Percentiles rank a stretch among this genome's conserved stretches.
Evolutionary conservation across 2,329 filamentous ascomycete species (phyloP).

Genomic region (Pleomassaria siparia): DNA sequence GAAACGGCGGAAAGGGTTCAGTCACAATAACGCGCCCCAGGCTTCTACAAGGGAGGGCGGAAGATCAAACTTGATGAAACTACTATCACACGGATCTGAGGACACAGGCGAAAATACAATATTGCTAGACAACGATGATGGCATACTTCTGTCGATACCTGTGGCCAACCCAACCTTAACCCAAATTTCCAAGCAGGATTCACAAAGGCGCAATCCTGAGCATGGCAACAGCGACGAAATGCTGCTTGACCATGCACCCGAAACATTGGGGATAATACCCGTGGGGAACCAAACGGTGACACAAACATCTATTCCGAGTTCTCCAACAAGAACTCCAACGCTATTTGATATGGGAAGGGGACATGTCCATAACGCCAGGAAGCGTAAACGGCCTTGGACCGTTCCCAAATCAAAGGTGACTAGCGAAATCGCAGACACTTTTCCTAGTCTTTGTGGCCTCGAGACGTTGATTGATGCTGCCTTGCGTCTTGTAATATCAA

Average conservation of each 20-base stretch:
- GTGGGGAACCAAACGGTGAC: not conserved
- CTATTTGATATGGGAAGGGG: not conserved
- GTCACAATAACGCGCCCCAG: not conserved
- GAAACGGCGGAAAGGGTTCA: not conserved
- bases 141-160: too few species aligned
- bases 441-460: constrained; percentile 2
- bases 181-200: too few species aligned
- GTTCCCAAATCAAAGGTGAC: not conserved
- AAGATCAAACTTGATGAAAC: not conserved
- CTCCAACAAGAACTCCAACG: not conserved
- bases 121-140: not conserved
- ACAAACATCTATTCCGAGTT: not conserved
- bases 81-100: not conserved
- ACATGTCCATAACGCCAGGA: not conserved
- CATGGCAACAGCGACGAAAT: too few species aligned
- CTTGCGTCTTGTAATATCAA: constrained; percentile 39
- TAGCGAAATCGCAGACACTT: not conserved
- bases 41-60: not conserved
- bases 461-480: constrained; percentile 36
- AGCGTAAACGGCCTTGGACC: not conserved
- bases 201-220: too few species aligned
- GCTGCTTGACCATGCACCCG: not conserved
- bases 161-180: too few species aligned
- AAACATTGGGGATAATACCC: not conserved
- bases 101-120: not conserved